A percentile compares a stretch with the other conserved stretches of the same genome.
Conservation (phyloP, 2,329 filamentous ascomycete genomes). For the Albifimbria verrucaria region DNA sequence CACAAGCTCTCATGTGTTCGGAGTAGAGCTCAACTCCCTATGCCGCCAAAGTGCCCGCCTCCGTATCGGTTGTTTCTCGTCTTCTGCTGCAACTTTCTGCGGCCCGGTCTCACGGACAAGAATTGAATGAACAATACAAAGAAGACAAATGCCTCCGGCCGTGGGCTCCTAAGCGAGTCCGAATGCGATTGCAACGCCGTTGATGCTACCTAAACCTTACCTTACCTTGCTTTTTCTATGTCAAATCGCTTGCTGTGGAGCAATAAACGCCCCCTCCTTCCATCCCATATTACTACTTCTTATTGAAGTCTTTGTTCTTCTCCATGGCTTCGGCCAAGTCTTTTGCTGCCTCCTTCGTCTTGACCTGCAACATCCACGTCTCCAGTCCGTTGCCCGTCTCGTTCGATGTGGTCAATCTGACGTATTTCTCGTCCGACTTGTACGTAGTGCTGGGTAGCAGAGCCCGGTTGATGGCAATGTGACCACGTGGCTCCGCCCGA, state of each 20-base stretch:
- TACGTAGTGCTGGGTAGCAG: constrained; percentile 62
- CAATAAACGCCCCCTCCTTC: constrained; percentile 5
- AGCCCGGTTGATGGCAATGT: constrained; percentile 68
- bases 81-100: too few species aligned
- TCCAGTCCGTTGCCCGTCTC: constrained; percentile 59
- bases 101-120: too few species aligned
- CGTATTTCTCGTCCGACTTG: constrained; percentile 56
- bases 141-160: too few species aligned
- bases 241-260: constrained; percentile 8
- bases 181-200: not conserved
- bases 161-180: not conserved
- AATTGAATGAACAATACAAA: too few species aligned
- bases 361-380: constrained; percentile 70
- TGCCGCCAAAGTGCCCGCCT: too few species aligned
- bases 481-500: constrained; percentile 71
- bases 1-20: too few species aligned
- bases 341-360: constrained; percentile 57
- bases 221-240: constrained; percentile 23
- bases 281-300: constrained; percentile 37
- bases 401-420: constrained; percentile 56
- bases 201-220: constrained; percentile 1
- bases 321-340: constrained; percentile 50
- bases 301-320: constrained; percentile 54
- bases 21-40: too few species aligned
- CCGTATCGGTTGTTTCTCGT: too few species aligned